Conservation (phyloP, 306 rosid species). For the Gastrolobium villosum region DNA sequence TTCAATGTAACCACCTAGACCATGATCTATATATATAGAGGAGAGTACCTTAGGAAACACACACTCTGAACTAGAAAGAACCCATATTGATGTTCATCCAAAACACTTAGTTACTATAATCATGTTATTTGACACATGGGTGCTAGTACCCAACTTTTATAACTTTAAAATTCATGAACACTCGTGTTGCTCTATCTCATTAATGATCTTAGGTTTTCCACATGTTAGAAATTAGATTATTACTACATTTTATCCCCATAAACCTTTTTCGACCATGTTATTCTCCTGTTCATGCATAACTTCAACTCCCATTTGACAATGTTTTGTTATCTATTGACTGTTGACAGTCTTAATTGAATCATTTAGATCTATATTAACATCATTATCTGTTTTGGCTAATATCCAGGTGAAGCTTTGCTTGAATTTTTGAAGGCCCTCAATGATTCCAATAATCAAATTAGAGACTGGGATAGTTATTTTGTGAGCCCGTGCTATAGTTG, state of each 20-base stretch:
- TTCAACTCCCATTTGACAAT: conserved; percentile 11
- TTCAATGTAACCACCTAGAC: too few relatives aligned
- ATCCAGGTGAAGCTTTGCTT: conserved; percentile 80
- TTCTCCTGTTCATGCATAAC: conserved; percentile 9
- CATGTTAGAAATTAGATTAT: not conserved
- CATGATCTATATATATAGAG: too few relatives aligned
- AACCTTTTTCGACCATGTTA: not conserved
- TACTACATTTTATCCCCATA: not conserved
- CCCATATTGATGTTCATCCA: too few relatives aligned
- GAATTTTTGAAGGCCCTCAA: conserved; percentile 71
- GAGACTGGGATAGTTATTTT: conserved; percentile 72
- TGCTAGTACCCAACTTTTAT: not conserved
- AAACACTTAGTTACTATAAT: conserved; percentile 11
- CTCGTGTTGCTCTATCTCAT: not conserved
- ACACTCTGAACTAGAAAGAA: too few relatives aligned
- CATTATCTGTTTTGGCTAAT: conserved; percentile 24
- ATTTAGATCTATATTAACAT: conserved; percentile 1
- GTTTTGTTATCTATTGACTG: not conserved
- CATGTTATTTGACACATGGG: not conserved
- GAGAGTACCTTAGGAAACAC: too few relatives aligned
- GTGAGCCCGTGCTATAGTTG: conserved; percentile 96
- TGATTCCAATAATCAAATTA: conserved; percentile 68
- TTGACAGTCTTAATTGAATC: conserved; percentile 1
- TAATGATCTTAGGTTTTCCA: not conserved
- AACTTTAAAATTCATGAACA: not conserved